These are phyloP conservation scores for Cyberlindnera americana DNA, from an alignment of 805 yeast genomes.

Conservation along the genomic window DNA sequence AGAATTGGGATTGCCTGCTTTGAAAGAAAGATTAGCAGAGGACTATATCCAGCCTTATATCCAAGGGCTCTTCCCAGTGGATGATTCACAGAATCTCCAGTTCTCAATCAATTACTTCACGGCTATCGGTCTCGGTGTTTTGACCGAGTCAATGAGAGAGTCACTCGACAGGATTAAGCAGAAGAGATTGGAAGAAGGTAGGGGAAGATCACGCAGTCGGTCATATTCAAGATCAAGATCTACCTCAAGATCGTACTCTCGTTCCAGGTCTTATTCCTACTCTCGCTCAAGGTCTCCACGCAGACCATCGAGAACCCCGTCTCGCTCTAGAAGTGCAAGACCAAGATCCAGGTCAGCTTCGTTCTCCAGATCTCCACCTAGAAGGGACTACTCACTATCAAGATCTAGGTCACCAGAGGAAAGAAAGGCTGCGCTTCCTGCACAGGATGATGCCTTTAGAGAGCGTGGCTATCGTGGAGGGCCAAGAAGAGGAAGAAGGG, in stretches of 20 bases:
- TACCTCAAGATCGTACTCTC: background rate
- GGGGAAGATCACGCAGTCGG: conserved; percentile 23
- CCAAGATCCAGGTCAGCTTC: conserved; percentile 11
- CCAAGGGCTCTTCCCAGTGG: conserved; percentile 61
- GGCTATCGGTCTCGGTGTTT: conserved; percentile 81
- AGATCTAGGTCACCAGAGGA: conserved; percentile 6
- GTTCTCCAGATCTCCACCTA: conserved; percentile 8
- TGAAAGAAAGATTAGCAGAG: conserved; percentile 50
- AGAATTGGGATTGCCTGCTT: conserved; percentile 59
- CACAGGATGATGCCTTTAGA: conserved; percentile 3
- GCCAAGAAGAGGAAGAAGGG: background rate
- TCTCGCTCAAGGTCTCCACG: conserved; percentile 9
- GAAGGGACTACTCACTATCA: conserved; percentile 1
- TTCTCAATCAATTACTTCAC: conserved; percentile 90
- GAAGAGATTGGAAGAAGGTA: conserved; percentile 26
- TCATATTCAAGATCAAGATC: conserved; percentile 22
- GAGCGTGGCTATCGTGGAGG: conserved; percentile 3
- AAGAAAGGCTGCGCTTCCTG: conserved; percentile 4
- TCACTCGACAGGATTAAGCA: conserved; percentile 30
- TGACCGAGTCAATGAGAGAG: conserved; percentile 81
- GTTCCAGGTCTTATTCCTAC: conserved; percentile 2
- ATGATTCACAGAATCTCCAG: conserved; percentile 50
- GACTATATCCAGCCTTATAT: conserved; percentile 46
- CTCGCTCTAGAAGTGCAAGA: conserved; percentile 6
- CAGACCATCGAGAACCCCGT: background rate